Evolutionary conservation across 2,329 filamentous ascomycete species (phyloP), one percentile per base, ranked within the genome.

Genomic region (Harringtonia lauricola): DNA sequence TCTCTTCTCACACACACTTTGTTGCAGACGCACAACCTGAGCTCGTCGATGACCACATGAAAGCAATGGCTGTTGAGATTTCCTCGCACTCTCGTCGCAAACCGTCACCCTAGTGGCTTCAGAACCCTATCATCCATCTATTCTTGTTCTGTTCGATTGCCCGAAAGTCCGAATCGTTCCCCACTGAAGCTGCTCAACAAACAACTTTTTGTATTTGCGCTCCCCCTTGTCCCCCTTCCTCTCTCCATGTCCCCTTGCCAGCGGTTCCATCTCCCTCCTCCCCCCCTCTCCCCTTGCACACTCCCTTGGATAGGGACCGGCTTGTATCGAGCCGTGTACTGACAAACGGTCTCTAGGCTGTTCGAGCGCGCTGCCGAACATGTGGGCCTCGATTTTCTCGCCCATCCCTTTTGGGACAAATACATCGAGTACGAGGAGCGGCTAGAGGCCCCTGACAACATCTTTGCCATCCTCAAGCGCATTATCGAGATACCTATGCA

Each of bases 391-490:
- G 92, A 98, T 64, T 98, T 95, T 59, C 72, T 95, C 26, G 83
- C 89, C 2, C 88, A 95, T 59, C 88, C 88, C 1, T 95, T 98
- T 66, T 98, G 92, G 92, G 92, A 98, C 63, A 96, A 95, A 65
- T 98, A 95, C 58, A 79, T 98, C 51, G 92, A 96, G 59, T 96
- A 94, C 56, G 92, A 96, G 60, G 89, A 95, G 60, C 83, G 89
- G 2, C 72, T 90, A 49, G 88, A 95, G 56, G 79, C 83, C 0
- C 77, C 83, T 14, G 86, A 94, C 50, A 86, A 80, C 55, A 86
- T 95, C 43, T 94, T 94, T 54, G 79, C 77, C 34, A 86, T 98
- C 44, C 73, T 95, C 42, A 73, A 74, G 48, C 85, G 89, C 43
- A 75, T 95, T 44, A 84, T 95, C 43, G 77, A 85, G 56, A 88